Percentiles rank a stretch among this genome's conserved stretches.
Conservation (phyloP, 331 rosid genomes). For the Spiraea crenata region DNA sequence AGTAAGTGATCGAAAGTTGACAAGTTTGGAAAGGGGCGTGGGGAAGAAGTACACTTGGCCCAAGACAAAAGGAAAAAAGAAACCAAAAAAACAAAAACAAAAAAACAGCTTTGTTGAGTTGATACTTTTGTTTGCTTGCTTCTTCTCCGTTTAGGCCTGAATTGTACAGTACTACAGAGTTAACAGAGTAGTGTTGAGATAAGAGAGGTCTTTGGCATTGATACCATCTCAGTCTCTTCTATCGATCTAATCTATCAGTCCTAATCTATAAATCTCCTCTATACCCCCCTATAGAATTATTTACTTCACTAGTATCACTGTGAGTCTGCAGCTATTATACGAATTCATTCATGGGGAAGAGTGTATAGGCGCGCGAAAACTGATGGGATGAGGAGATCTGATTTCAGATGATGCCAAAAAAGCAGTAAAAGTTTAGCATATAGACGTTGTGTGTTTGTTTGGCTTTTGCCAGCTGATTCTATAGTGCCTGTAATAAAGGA, state of each 20-base stretch:
- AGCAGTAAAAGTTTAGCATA: not conserved
- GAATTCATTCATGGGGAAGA: slow-evolving; percentile 24
- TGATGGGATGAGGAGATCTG: slow-evolving; percentile 34
- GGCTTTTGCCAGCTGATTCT: not conserved
- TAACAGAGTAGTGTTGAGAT: not conserved
- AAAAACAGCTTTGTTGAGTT: slow-evolving; percentile 11
- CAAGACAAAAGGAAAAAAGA: slow-evolving; percentile 19
- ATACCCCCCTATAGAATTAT: not conserved
- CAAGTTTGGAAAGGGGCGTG: slow-evolving; percentile 15
- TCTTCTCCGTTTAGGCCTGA: not conserved
- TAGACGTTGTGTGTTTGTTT: not conserved
- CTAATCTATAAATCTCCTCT: not conserved
- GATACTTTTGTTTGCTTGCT: slow-evolving; percentile 15
- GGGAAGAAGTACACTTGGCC: slow-evolving; percentile 12
- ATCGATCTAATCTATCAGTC: not conserved
- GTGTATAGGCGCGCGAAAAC: slow-evolving; percentile 29
- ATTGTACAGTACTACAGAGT: too few species aligned
- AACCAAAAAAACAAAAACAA: too few species aligned
- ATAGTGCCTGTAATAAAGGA: too few species aligned
- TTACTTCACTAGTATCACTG: slow-evolving; percentile 12
- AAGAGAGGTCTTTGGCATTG: slow-evolving; percentile 5
- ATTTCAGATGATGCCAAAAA: slow-evolving; percentile 22
- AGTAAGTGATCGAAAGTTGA: too few species aligned
- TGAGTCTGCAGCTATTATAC: slow-evolving; percentile 12
- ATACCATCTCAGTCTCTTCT: slow-evolving; percentile 6